Conservation (phyloP, 495 filamentous ascomycete species). For the Daldinia caldariorum region DNA sequence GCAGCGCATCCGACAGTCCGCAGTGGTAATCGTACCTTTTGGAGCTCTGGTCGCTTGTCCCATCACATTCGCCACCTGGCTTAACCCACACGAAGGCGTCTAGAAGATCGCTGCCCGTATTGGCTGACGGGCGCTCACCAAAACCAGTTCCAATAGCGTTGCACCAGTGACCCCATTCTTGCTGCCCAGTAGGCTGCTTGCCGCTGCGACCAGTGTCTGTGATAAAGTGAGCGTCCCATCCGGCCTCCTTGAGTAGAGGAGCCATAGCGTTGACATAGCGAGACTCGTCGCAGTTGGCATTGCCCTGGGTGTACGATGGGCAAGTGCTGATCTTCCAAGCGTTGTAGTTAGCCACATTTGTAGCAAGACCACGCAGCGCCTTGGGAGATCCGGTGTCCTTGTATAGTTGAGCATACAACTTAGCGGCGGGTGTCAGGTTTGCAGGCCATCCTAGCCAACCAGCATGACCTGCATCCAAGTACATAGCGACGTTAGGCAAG, state of each 20-base stretch:
- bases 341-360: constrained; percentile 84
- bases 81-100: constrained; percentile 81
- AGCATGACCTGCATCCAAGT: constrained; percentile 74
- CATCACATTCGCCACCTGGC: constrained; percentile 80
- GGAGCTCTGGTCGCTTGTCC: constrained; percentile 66
- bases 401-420: constrained; percentile 68
- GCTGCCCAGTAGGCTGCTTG: constrained; percentile 65
- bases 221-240: constrained; percentile 73
- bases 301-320: constrained; percentile 63
- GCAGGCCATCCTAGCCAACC: constrained; percentile 85
- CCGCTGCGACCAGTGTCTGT: constrained; percentile 56
- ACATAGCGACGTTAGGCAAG: constrained; percentile 74
- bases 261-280: constrained; percentile 70
- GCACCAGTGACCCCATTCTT: constrained; percentile 81
- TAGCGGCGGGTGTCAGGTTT: constrained; percentile 69
- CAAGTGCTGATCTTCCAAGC: constrained; percentile 63
- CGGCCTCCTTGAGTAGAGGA: constrained; percentile 64
- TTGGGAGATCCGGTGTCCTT: constrained; percentile 65
- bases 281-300: constrained; percentile 68
- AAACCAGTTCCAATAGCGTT: constrained; percentile 70
- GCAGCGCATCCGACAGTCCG: constrained; percentile 56
- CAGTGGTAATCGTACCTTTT: constrained; percentile 72
- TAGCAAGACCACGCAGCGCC: constrained; percentile 72
- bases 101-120: constrained; percentile 67
- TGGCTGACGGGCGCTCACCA: constrained; percentile 47